Conservation (phyloP, 2,329 filamentous ascomycete species). For the Dryadomyces sulphureus region DNA sequence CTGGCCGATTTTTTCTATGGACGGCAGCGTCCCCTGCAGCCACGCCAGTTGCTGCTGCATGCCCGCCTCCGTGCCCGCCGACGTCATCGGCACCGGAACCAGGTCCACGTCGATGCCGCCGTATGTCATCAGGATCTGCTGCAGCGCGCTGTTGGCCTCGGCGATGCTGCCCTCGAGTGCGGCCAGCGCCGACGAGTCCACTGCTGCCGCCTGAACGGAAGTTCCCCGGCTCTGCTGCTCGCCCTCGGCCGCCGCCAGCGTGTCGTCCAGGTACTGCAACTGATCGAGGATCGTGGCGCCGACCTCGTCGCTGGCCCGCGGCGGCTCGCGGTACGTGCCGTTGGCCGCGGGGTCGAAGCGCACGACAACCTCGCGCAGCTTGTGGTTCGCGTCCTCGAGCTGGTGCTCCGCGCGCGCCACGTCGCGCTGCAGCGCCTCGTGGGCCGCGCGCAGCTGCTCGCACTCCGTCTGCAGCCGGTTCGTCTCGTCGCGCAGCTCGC, state of each 20-base stretch:
- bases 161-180: constrained; percentile 41
- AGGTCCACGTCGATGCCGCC: constrained; percentile 14
- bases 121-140: constrained; percentile 33
- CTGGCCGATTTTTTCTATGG: constrained; percentile 27
- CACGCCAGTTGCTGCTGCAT: constrained; percentile 55
- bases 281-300: constrained; percentile 33
- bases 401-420: constrained; percentile 45
- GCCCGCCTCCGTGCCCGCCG: constrained; percentile 36
- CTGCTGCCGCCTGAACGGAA: no score
- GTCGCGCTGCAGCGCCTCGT: constrained; percentile 20
- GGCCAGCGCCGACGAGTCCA: constrained; percentile 16
- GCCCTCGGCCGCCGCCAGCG: constrained; percentile 43
- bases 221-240: constrained; percentile 39
- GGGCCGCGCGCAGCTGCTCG: constrained; percentile 17
- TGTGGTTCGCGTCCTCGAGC: constrained; percentile 52
- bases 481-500: constrained; percentile 30
- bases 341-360: constrained; percentile 43
- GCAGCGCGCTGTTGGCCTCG: constrained; percentile 49
- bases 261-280: constrained; percentile 56
- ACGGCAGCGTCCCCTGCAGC: constrained; percentile 46
- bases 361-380: constrained; percentile 52
- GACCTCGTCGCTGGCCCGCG: constrained; percentile 19
- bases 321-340: constrained; percentile 27
- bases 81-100: constrained; percentile 41
- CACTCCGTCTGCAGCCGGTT: constrained; percentile 17